A percentile compares a stretch with the other conserved stretches of the same genome.
Conservation (phyloP, 441 rosid species). For the Manihot esculenta region DNA sequence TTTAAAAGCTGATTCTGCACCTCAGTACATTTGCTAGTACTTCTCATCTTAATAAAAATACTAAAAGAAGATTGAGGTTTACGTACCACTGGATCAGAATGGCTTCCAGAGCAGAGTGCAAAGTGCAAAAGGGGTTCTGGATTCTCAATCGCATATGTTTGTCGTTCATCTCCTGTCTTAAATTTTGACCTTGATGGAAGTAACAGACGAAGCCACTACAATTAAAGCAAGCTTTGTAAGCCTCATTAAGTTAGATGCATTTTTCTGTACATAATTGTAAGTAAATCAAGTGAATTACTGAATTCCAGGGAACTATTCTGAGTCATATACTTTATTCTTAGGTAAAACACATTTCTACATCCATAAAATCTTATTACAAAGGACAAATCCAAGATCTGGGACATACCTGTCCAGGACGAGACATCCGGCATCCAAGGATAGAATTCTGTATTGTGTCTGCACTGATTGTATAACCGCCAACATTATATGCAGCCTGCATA, state of each 20-base stretch:
- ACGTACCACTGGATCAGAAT: conserved; percentile 89
- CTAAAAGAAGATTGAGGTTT: not conserved
- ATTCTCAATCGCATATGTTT: conserved; percentile 59
- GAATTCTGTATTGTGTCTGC: conserved; percentile 74
- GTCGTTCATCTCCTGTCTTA: conserved; percentile 69
- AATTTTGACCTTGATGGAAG: conserved; percentile 64
- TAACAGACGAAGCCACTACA: conserved; percentile 81
- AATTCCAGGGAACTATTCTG: not conserved
- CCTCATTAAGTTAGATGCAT: not conserved
- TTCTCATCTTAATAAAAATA: not conserved
- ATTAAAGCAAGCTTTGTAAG: conserved; percentile 31
- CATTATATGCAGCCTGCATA: conserved; percentile 84
- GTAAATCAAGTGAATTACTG: not conserved
- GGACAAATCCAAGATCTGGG: conserved; percentile 12
- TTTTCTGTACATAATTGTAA: not conserved
- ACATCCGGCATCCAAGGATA: conserved; percentile 77
- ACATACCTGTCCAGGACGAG: conserved; percentile 88
- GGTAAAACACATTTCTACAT: not conserved
- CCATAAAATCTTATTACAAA: not conserved
- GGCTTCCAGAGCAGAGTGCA: conserved; percentile 84
- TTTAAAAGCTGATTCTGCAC: too few relatives aligned
- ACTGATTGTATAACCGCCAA: conserved; percentile 85
- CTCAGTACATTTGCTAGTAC: not conserved
- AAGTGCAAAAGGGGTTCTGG: conserved; percentile 79
- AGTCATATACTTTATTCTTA: not conserved